These are phyloP conservation scores for Xylaria palmicola DNA, from an alignment of 495 filamentous ascomycete genomes.

Conservation along the genomic window DNA sequence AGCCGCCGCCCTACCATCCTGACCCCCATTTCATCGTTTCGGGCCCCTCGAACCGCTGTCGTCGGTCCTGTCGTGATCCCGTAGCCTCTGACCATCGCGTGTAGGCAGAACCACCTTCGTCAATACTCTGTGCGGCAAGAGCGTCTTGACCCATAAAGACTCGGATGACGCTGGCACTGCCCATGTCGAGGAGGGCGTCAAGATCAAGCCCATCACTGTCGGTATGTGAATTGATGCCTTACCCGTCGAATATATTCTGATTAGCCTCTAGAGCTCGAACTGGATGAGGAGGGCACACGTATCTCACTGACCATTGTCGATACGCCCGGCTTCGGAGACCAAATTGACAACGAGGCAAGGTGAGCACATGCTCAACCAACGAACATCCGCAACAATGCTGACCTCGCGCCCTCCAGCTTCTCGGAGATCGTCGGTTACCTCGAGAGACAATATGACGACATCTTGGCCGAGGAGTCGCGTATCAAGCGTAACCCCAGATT, in stretches of 20 bases:
- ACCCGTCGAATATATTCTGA: constrained; percentile 16
- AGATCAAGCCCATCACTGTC: constrained; percentile 97
- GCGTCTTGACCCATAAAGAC: constrained; percentile 83
- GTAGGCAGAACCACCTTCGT: constrained; percentile 96
- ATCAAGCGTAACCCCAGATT: constrained; percentile 99
- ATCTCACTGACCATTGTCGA: constrained; percentile 98
- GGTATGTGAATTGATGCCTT: constrained; percentile 57
- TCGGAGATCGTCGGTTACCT: constrained; percentile 96
- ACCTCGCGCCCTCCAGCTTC: constrained; percentile 62
- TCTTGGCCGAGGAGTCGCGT: constrained; percentile 96
- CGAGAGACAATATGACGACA: constrained; percentile 98
- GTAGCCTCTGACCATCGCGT: constrained; percentile 25
- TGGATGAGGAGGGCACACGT: constrained; percentile 97
- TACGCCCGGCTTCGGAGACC: constrained; percentile 97
- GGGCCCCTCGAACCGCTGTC: not conserved
- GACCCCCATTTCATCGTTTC: not conserved
- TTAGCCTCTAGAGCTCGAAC: constrained; percentile 72
- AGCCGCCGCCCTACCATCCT: constrained; percentile 17
- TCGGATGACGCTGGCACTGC: constrained; percentile 83
- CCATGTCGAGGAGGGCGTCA: constrained; percentile 92
- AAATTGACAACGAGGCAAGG: constrained; percentile 99
- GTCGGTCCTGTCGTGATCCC: not conserved
- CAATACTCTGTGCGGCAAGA: constrained; percentile 96
- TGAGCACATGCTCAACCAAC: constrained; percentile 39
- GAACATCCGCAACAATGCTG: constrained; percentile 5